Conservation (phyloP, 2,329 filamentous ascomycete genomes). For the Pseudocercospora cruenta region DNA sequence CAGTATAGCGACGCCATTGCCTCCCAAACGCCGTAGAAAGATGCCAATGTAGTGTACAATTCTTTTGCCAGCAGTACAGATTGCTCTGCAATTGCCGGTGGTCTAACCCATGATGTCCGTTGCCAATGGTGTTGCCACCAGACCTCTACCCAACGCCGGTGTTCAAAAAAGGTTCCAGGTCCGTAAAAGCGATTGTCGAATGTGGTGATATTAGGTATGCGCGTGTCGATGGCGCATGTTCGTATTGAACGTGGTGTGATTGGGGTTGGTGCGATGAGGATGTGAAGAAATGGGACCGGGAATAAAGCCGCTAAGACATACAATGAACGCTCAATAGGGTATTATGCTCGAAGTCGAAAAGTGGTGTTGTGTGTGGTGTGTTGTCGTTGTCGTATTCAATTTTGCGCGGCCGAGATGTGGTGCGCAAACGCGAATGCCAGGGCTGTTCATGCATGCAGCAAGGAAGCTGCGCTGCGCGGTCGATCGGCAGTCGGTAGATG, state of each 20-base stretch:
- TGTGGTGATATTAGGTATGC: slow-evolving; percentile 6
- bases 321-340: slow-evolving; percentile 28
- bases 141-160: slow-evolving; percentile 28
- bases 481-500: slow-evolving; percentile 13
- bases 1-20: not conserved
- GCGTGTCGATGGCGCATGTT: slow-evolving; percentile 8
- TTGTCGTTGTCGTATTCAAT: slow-evolving; percentile 3
- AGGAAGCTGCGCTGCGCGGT: slow-evolving; percentile 16
- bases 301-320: slow-evolving; percentile 16
- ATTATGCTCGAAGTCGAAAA: slow-evolving; percentile 26
- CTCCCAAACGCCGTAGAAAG: slow-evolving; percentile 20
- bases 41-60: slow-evolving; percentile 23
- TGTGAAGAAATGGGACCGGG: slow-evolving; percentile 13
- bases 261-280: slow-evolving; percentile 4
- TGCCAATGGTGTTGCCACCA: slow-evolving; percentile 24
- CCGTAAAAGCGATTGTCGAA: slow-evolving; percentile 15
- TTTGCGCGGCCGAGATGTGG: slow-evolving; percentile 11
- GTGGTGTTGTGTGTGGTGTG: slow-evolving; percentile 4
- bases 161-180: slow-evolving; percentile 14
- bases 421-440: slow-evolving; percentile 9
- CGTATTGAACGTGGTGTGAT: too few relatives aligned
- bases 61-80: slow-evolving; percentile 24
- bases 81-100: slow-evolving; percentile 25
- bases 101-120: slow-evolving; percentile 23
- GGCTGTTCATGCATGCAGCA: slow-evolving; percentile 8